phyloP scores from a whole-genome alignment of 148 eudicot species.

The Cornus florida region DNA sequence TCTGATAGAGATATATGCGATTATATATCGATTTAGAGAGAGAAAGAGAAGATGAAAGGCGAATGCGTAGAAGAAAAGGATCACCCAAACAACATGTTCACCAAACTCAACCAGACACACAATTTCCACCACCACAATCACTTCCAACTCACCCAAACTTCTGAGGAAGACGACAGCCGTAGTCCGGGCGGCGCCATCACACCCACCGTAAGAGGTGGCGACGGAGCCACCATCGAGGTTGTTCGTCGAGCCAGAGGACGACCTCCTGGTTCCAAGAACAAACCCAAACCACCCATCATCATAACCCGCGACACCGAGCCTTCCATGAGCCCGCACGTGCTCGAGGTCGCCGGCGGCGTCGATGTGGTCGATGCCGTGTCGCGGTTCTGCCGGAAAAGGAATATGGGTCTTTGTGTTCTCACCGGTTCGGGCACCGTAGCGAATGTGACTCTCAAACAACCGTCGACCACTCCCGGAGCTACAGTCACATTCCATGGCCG shows the following conservation, averaged over 20 bases:
- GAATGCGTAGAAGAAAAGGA: conserved; percentile 37
- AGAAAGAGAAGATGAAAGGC: conserved; percentile 39
- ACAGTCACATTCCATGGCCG: conserved; percentile 61
- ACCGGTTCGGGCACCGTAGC: conserved; percentile 55
- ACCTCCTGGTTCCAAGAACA: conserved; percentile 63
- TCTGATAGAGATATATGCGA: neutral
- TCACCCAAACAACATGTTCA: conserved; percentile 25
- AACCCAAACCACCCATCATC: conserved; percentile 42
- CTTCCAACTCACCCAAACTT: conserved; percentile 16
- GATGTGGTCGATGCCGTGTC: conserved; percentile 46
- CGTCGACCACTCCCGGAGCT: conserved; percentile 32
- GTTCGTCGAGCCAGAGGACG: conserved; percentile 54
- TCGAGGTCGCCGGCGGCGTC: conserved; percentile 45
- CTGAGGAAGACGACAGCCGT: conserved; percentile 41
- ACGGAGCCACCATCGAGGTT: conserved; percentile 45
- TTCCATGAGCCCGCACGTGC: conserved; percentile 50
- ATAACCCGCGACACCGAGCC: conserved; percentile 43
- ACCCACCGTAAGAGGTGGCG: conserved; percentile 13
- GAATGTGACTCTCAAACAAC: conserved; percentile 52
- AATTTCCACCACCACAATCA: conserved; percentile 20
- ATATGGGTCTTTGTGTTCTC: conserved; percentile 47
- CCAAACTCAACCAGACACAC: conserved; percentile 31
- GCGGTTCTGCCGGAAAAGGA: conserved; percentile 51
- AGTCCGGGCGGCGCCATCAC: conserved; percentile 3
- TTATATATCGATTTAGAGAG: neutral